Conservation (phyloP, 116 monocot genomes). For the Posidonia oceanica region DNA sequence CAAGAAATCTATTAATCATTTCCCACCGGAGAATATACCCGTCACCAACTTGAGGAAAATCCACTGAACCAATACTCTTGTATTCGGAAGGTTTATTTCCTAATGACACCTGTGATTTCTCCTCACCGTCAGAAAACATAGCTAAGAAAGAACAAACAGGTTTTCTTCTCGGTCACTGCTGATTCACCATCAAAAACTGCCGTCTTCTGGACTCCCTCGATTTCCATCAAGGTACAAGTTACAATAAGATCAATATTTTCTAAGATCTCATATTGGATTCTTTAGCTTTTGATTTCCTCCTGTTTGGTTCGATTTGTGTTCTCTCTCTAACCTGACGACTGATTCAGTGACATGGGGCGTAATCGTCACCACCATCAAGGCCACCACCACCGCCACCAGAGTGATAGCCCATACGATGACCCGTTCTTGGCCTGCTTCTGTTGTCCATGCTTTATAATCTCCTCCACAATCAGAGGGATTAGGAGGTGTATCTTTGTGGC, state of each 20-base stretch:
- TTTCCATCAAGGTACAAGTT: background rate
- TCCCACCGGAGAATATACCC: no score
- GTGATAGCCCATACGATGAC: constrained; percentile 28
- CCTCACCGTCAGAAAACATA: no score
- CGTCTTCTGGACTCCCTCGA: no score
- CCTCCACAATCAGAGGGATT: constrained; percentile 22
- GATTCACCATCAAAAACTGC: no score
- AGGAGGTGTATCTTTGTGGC: constrained; percentile 47
- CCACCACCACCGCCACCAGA: constrained; percentile 12
- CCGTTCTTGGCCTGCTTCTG: constrained; percentile 43
- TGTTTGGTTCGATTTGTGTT: background rate
- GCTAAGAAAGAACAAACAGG: no score
- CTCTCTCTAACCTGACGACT: background rate
- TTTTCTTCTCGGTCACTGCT: no score
- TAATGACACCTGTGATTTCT: no score
- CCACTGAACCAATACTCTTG: no score
- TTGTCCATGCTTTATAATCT: constrained; percentile 32
- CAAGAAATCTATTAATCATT: no score
- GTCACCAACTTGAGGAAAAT: no score
- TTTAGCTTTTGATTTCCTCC: background rate
- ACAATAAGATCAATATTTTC: background rate
- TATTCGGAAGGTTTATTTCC: no score
- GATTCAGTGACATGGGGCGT: constrained; percentile 16
- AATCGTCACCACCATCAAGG: constrained; percentile 4
- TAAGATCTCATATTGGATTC: background rate